Conservation (phyloP, 805 yeast genomes). For the Wickerhamiella slavikovae region DNA sequence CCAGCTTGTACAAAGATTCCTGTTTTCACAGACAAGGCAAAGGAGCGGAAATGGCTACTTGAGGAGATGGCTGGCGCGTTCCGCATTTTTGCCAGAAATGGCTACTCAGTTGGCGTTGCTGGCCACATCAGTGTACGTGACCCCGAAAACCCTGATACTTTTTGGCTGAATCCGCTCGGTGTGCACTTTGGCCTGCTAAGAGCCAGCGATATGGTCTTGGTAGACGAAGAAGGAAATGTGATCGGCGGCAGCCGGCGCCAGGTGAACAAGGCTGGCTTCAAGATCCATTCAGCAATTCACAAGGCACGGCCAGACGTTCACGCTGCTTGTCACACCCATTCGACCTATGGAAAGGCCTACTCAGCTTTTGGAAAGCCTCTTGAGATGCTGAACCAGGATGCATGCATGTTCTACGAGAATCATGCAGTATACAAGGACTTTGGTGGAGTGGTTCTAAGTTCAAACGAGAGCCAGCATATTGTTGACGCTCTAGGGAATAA, state of each 20-base stretch:
- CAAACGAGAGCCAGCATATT: constrained; percentile 38
- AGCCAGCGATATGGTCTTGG: constrained; percentile 42
- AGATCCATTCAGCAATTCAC: constrained; percentile 48
- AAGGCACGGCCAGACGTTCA: constrained; percentile 47
- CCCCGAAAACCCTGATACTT: constrained; percentile 59
- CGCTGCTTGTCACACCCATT: constrained; percentile 57
- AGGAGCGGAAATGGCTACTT: constrained; percentile 12
- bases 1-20: too few relatives aligned
- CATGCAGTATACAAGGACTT: constrained; percentile 49
- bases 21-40: constrained; percentile 6
- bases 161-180: constrained; percentile 84
- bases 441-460: constrained; percentile 62
- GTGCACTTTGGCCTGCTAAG: constrained; percentile 43
- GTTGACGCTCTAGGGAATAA: constrained; percentile 39
- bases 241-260: constrained; percentile 37
- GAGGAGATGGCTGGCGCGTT: constrained; percentile 75
- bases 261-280: constrained; percentile 50
- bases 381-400: constrained; percentile 70
- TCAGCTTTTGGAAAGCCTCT: constrained; percentile 43
- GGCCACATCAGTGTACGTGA: constrained; percentile 79
- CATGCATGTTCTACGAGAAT: constrained; percentile 39
- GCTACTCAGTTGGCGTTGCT: constrained; percentile 57
- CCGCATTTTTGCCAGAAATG: constrained; percentile 61
- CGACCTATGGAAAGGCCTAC: constrained; percentile 42
- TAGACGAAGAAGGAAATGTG: constrained; percentile 40